phyloP scores from a whole-genome alignment of 2,329 filamentous ascomycete species.

The Immersiporthe knoxdaviesiana region DNA sequence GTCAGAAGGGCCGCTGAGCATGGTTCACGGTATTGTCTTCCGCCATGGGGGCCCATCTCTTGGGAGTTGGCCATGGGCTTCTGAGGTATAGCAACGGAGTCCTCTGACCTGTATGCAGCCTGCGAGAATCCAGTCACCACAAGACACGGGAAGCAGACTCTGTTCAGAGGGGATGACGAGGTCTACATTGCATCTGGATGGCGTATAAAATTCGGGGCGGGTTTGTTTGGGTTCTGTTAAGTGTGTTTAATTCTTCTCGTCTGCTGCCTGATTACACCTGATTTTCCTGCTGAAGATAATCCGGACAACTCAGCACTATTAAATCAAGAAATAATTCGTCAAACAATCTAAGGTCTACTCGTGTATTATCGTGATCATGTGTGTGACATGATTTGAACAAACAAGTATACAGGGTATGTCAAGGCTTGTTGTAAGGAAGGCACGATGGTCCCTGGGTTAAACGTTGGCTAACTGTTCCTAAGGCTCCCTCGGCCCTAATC shows the following conservation, averaged over 20 bases:
- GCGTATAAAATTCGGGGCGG: conserved; percentile 47
- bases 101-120: conserved; percentile 52
- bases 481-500: background rate
- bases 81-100: conserved; percentile 42
- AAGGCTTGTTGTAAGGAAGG: background rate
- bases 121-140: conserved; percentile 44
- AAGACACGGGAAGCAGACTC: conserved; percentile 43
- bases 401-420: background rate
- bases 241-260: conserved; percentile 30
- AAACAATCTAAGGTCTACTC: background rate
- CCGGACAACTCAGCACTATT: conserved; percentile 9
- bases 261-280: conserved; percentile 22
- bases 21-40: background rate
- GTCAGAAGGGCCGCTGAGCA: background rate
- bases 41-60: conserved; percentile 9
- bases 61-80: conserved; percentile 27
- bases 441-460: background rate
- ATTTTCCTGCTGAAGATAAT: conserved; percentile 4
- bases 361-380: background rate
- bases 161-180: conserved; percentile 53
- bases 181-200: conserved; percentile 53
- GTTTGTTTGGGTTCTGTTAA: conserved; percentile 32
- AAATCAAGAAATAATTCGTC: conserved; percentile 6
- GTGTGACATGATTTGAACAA: background rate
- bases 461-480: background rate